Conservation (phyloP, 208 protist species). For the Wallacemonas sp. region DNA sequence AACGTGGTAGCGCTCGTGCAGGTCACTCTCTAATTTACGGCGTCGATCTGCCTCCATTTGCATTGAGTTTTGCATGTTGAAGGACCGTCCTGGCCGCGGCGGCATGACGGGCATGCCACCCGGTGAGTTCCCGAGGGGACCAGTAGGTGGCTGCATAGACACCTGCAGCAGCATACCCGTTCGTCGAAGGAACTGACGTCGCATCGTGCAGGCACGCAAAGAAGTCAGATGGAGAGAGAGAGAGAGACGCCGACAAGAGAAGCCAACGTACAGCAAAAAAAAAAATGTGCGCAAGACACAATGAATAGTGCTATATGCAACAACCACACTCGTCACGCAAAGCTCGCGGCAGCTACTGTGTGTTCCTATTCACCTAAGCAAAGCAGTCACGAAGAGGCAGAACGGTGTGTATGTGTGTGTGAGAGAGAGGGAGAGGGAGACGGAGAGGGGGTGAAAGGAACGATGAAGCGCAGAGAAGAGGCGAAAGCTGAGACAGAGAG, state of each 20-base stretch:
- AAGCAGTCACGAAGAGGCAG: too few species aligned
- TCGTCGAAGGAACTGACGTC: constrained; percentile 29
- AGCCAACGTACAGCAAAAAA: not conserved
- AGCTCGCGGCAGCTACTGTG: too few species aligned
- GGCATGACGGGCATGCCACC: constrained; percentile 27
- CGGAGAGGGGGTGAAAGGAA: not conserved
- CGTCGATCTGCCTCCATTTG: constrained; percentile 78
- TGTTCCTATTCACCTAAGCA: too few species aligned
- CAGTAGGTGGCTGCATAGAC: constrained; percentile 20
- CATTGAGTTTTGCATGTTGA: constrained; percentile 79
- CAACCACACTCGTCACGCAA: too few species aligned
- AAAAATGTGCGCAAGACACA: too few species aligned
- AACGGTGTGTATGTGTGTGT: too few species aligned
- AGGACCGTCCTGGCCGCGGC: constrained; percentile 23
- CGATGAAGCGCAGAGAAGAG: not conserved
- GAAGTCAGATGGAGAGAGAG: too few species aligned
- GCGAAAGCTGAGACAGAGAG: too few species aligned
- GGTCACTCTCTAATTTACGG: constrained; percentile 67
- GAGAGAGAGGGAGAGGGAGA: not conserved
- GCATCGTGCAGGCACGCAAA: too few species aligned
- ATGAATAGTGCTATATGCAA: too few species aligned
- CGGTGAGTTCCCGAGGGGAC: not conserved
- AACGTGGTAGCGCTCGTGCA: constrained; percentile 64
- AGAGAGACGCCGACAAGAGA: too few species aligned
- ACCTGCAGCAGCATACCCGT: constrained; percentile 42